Conservation (phyloP, 441 rosid species). For the Omphalea diandra region DNA sequence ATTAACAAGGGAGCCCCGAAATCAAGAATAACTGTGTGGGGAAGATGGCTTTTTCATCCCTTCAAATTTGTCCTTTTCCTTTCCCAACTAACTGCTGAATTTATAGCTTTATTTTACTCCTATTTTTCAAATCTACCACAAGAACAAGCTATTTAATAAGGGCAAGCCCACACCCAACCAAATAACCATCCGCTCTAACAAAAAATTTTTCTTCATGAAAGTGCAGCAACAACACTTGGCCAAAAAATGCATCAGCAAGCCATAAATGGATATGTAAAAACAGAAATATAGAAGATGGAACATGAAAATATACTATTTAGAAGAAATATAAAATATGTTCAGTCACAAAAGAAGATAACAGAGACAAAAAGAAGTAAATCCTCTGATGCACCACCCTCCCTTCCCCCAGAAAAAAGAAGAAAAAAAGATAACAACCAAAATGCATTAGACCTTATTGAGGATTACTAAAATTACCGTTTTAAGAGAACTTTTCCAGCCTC, state of each 20-base stretch:
- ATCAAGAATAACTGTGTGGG: background rate
- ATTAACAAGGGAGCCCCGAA: background rate
- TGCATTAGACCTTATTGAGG: background rate
- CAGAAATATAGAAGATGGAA: background rate
- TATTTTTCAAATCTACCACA: background rate
- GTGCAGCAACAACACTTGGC: background rate
- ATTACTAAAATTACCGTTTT: slow-evolving; percentile 47
- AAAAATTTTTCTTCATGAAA: background rate
- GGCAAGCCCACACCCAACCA: background rate
- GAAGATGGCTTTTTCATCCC: background rate
- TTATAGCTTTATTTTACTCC: background rate
- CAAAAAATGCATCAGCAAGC: background rate
- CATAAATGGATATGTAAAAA: background rate
- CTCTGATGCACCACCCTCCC: background rate
- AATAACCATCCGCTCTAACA: background rate
- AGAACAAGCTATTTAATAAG: background rate
- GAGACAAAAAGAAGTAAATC: background rate
- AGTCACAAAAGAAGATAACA: background rate
- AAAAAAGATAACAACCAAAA: background rate
- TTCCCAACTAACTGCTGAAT: background rate
- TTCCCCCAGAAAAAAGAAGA: background rate
- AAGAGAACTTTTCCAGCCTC: slow-evolving; percentile 88
- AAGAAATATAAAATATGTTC: background rate
- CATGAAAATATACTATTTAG: background rate
- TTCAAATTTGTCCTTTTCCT: too few species aligned